These are phyloP conservation scores for Teunomyces gatunensis DNA, from an alignment of 805 yeast species.

Conservation along the genomic window DNA sequence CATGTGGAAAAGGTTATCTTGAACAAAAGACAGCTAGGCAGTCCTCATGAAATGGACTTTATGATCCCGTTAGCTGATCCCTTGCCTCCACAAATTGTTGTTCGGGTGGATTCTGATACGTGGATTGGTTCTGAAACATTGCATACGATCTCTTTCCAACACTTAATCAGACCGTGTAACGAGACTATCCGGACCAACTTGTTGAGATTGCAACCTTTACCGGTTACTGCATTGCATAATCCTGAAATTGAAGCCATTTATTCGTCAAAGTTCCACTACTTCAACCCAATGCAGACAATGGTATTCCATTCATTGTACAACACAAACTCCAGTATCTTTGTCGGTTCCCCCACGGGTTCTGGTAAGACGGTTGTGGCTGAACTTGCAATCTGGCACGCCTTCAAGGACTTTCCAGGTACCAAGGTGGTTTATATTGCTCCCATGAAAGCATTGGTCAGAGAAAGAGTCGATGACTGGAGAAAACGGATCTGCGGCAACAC, in stretches of 20 bases:
- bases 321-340: slow-evolving; percentile 72
- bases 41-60: slow-evolving; percentile 74
- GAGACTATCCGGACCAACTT: slow-evolving; percentile 83
- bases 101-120: slow-evolving; percentile 74
- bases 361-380: slow-evolving; percentile 98
- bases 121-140: slow-evolving; percentile 87
- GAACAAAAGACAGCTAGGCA: slow-evolving; percentile 51
- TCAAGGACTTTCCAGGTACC: slow-evolving; percentile 72
- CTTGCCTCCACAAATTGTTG: slow-evolving; percentile 82
- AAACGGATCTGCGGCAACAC: slow-evolving; percentile 48
- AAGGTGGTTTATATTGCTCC: slow-evolving; percentile 86
- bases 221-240: slow-evolving; percentile 75
- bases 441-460: slow-evolving; percentile 83
- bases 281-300: slow-evolving; percentile 99
- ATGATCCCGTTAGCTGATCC: slow-evolving; percentile 91
- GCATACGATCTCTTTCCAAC: slow-evolving; percentile 83
- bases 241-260: slow-evolving; percentile 67
- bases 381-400: slow-evolving; percentile 95
- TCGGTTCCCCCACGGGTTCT: slow-evolving; percentile 96
- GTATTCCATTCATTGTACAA: slow-evolving; percentile 86
- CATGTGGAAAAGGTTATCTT: slow-evolving; percentile 82
- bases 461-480: slow-evolving; percentile 81
- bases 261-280: slow-evolving; percentile 66
- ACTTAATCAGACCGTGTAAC: slow-evolving; percentile 81
- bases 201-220: slow-evolving; percentile 79